Evolutionary conservation across 2,329 filamentous ascomycete species (phyloP).

Genomic region (Exserohilum rostratum): DNA sequence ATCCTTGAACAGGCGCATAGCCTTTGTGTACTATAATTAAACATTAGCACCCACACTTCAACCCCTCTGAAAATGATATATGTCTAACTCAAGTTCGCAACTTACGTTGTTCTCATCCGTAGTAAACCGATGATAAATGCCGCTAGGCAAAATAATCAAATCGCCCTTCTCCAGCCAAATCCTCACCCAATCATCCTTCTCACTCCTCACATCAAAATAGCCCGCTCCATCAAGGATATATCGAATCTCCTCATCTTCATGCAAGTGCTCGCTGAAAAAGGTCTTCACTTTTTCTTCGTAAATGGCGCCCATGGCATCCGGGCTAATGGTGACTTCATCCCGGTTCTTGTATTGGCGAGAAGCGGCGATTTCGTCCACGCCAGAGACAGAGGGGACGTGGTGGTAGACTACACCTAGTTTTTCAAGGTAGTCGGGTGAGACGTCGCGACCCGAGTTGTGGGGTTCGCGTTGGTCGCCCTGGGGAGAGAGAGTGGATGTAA

Average conservation of each 20-base stretch:
- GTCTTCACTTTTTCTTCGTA: slow-evolving; percentile 94
- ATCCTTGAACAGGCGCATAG: slow-evolving; percentile 96
- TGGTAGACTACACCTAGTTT: slow-evolving; percentile 82
- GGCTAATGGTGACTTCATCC: slow-evolving; percentile 89
- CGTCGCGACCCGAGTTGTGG: slow-evolving; percentile 80
- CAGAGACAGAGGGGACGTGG: slow-evolving; percentile 66
- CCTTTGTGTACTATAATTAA: slow-evolving; percentile 78
- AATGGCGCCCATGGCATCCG: slow-evolving; percentile 78
- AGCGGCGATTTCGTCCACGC: slow-evolving; percentile 74
- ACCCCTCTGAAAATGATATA: too few species aligned
- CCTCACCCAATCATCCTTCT: slow-evolving; percentile 86
- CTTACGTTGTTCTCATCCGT: slow-evolving; percentile 89
- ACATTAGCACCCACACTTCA: slow-evolving; percentile 28
- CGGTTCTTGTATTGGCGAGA: slow-evolving; percentile 90
- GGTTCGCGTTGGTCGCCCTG: slow-evolving; percentile 92
- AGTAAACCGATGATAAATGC: slow-evolving; percentile 97
- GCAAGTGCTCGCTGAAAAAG: slow-evolving; percentile 95
- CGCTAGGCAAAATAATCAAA: slow-evolving; percentile 89
- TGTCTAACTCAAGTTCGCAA: neutral
- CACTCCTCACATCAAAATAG: slow-evolving; percentile 88
- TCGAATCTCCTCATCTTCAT: slow-evolving; percentile 98
- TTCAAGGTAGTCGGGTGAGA: slow-evolving; percentile 69
- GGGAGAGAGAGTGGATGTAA: slow-evolving; percentile 9
- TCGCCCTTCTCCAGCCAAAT: slow-evolving; percentile 85
- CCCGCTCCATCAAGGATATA: slow-evolving; percentile 89